These are phyloP conservation scores for Whalleya microplaca DNA, from an alignment of 2,329 filamentous ascomycete species.

Conservation along the genomic window DNA sequence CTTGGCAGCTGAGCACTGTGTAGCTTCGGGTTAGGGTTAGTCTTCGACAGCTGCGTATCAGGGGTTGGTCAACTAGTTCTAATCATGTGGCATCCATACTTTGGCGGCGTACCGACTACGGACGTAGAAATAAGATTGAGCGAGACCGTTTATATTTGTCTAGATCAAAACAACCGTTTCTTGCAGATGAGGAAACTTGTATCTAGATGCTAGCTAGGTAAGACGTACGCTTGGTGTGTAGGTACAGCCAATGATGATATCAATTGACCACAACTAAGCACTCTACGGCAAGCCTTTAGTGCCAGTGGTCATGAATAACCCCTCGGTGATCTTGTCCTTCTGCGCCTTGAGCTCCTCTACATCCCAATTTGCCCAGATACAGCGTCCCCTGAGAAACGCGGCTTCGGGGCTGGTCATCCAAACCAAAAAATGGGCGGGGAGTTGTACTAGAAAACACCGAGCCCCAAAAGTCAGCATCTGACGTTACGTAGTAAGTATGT, in stretches of 20 bases:
- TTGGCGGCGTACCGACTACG: too few species aligned
- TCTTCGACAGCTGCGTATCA: background rate
- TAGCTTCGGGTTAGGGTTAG: too few species aligned
- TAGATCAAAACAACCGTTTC: too few species aligned
- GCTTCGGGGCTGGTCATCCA: slow-evolving; percentile 25
- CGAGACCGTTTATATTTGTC: too few species aligned
- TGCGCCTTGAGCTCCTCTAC: slow-evolving; percentile 22
- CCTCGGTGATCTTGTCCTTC: background rate
- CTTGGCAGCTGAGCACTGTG: background rate
- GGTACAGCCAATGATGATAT: too few species aligned
- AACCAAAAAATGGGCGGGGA: slow-evolving; percentile 23
- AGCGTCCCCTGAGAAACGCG: slow-evolving; percentile 16
- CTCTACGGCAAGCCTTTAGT: background rate
- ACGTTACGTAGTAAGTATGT: slow-evolving; percentile 24
- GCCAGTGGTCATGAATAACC: slow-evolving; percentile 2
- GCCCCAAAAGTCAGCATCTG: background rate
- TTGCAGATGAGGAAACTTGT: too few species aligned
- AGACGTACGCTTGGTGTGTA: too few species aligned
- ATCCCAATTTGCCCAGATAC: slow-evolving; percentile 18
- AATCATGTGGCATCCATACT: too few species aligned
- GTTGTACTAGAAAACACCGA: slow-evolving; percentile 6
- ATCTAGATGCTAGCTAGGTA: too few species aligned
- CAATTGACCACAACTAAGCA: too few species aligned
- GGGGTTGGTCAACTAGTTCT: too few species aligned
- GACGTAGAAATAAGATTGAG: too few species aligned